A percentile compares a stretch with the other conserved stretches of the same genome.
Evolutionary conservation across 208 protist species (phyloP).

Genomic region (Angomonas ambiguus): DNA sequence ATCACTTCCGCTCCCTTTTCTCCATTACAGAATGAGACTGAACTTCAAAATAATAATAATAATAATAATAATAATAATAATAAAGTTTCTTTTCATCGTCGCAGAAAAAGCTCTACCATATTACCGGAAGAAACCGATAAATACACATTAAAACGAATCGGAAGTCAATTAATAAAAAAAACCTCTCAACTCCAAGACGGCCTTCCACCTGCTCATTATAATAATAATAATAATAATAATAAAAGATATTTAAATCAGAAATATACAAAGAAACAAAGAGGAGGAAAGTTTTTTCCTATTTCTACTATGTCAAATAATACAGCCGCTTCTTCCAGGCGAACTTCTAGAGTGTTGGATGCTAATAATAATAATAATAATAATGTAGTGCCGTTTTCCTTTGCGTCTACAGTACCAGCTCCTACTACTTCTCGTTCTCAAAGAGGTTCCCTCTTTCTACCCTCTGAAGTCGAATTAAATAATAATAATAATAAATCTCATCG

Average conservation of each 20-base stretch:
- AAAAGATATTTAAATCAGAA: not conserved
- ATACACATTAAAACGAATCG: not conserved
- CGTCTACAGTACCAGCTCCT: too few species aligned
- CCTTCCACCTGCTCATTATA: not conserved
- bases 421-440: too few species aligned
- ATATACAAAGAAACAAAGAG: not conserved
- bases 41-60: slow-evolving; percentile 8
- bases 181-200: too few species aligned
- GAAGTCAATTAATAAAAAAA: not conserved
- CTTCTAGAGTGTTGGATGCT: not conserved
- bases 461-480: not conserved
- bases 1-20: too few species aligned
- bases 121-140: not conserved
- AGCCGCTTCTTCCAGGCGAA: not conserved
- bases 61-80: slow-evolving; percentile 7
- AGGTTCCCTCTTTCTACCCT: too few species aligned
- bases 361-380: slow-evolving; percentile 5
- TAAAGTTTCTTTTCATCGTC: not conserved
- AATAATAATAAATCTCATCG: not conserved
- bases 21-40: not conserved
- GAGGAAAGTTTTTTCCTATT: not conserved
- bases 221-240: not conserved
- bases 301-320: not conserved
- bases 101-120: not conserved
- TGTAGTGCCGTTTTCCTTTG: not conserved